Evolutionary conservation across 805 yeast genomes (phyloP), one percentile per base, ranked within the genome.

Genomic region (Candida easanensis): DNA sequence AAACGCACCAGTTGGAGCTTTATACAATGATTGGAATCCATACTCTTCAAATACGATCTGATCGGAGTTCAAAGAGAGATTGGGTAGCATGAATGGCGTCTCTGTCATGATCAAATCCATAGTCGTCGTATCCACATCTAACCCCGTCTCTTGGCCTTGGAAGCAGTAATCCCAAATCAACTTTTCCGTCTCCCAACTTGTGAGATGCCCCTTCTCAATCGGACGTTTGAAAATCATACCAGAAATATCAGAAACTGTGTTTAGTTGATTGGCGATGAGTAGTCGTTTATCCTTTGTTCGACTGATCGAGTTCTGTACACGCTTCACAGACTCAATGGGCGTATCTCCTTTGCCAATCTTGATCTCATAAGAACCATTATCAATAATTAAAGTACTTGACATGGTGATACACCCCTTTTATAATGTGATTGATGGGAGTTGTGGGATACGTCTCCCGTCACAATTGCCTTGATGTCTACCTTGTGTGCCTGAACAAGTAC

Each of bases 31-130:
- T 13, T 72, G 72, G 57, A 93, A 85, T 3, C 88, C 95, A 58
- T 83, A 93, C 58, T 93, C 98, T 62, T 93, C 99, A 66, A 95
- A 91, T 0, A 93, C 76, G 0, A 93, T 84, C 64, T 89, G 96
- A 61, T 93, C 98, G 14, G 88, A 84, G 61, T 85, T 85, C 52
- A 80, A 80, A 28, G 95, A 85, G 25, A 91, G 70, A 41, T 80
- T 83, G 2, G 96, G 93, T 25, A 91, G 66, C 39, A 88, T 84
- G 58, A 84, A 80, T 19, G 95, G 91, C 5, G 88, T 70, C 56
- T 93, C 97, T 2, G 90, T 81, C 38, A 87, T 71, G 0, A 89
- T 70, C 33, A 93, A 68, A 43, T 84, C 79, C 3, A 77, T 66
- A 1, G 77, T 82, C 1, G 73, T 70, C 15, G 70, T 70, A 34